A percentile compares a stretch with the other conserved stretches of the same genome.
Conservation (phyloP, 129 eudicot genomes). For the Erigeron canadensis region DNA sequence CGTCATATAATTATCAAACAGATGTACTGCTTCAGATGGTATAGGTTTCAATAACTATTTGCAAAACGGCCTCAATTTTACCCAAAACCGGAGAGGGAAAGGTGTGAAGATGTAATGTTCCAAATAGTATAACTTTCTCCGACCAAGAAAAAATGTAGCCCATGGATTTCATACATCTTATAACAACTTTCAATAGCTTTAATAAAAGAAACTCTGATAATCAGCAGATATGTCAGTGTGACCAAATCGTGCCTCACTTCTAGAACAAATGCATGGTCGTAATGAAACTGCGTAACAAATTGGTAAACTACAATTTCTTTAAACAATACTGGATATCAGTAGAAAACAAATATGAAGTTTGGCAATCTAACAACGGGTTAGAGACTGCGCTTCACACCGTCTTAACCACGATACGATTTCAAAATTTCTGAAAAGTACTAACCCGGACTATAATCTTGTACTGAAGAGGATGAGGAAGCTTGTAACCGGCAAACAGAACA, state of each 20-base stretch:
- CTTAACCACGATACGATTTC: constrained; percentile 1
- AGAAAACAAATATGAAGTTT: constrained; percentile 4
- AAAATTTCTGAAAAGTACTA: constrained; percentile 29
- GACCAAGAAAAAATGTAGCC: background rate
- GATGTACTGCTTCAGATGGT: background rate
- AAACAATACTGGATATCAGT: background rate
- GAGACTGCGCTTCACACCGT: background rate
- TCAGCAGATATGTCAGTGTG: background rate
- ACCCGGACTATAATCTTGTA: constrained; percentile 90
- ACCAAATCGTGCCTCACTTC: constrained; percentile 3
- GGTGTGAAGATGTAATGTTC: background rate
- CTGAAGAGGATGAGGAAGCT: constrained; percentile 98
- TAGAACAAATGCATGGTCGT: background rate
- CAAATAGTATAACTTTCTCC: background rate
- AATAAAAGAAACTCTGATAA: background rate
- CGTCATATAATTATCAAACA: background rate
- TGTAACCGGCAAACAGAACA: constrained; percentile 94
- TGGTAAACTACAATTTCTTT: background rate
- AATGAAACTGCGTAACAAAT: background rate
- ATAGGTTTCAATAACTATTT: background rate
- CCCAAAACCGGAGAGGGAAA: background rate
- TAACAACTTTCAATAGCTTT: background rate
- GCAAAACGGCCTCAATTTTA: background rate
- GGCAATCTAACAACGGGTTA: background rate
- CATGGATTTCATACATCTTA: no score